phyloP scores from a whole-genome alignment of 768 basidiomycete genomes.

The Botryobasidium botryosum region DNA sequence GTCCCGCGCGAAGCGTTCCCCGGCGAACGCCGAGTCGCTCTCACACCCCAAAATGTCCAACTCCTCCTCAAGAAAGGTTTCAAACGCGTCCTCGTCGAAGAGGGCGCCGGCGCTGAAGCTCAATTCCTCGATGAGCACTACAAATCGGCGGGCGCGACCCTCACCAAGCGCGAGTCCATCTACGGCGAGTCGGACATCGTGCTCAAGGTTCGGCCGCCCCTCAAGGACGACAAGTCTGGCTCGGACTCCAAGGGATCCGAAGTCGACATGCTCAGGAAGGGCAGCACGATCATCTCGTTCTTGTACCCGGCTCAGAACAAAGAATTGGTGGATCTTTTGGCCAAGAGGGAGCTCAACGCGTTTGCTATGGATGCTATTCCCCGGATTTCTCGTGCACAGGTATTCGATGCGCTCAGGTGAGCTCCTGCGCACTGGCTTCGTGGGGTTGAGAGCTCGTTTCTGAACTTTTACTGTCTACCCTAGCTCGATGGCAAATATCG shows the following conservation, averaged over 20 bases:
- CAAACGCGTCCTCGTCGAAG: slow-evolving; percentile 50
- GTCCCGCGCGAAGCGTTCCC: slow-evolving; percentile 63
- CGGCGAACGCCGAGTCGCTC: slow-evolving; percentile 60
- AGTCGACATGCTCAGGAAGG: slow-evolving; percentile 42
- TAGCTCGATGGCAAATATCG: slow-evolving; percentile 82
- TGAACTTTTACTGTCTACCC: neutral
- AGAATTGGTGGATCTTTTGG: slow-evolving; percentile 47
- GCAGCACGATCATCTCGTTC: slow-evolving; percentile 69
- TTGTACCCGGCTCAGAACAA: slow-evolving; percentile 74
- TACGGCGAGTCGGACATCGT: slow-evolving; percentile 56
- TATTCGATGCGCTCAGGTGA: slow-evolving; percentile 75
- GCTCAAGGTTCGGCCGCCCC: slow-evolving; percentile 72
- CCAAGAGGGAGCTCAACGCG: slow-evolving; percentile 46
- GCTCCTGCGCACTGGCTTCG: slow-evolving; percentile 6
- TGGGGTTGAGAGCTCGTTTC: too few relatives aligned
- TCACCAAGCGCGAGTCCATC: slow-evolving; percentile 59
- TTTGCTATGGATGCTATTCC: slow-evolving; percentile 92
- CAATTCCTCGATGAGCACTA: slow-evolving; percentile 76
- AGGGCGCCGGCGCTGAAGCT: slow-evolving; percentile 48
- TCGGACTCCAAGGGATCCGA: slow-evolving; percentile 31
- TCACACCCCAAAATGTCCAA: slow-evolving; percentile 65
- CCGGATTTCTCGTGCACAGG: slow-evolving; percentile 77
- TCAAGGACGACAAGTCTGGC: slow-evolving; percentile 16
- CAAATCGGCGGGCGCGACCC: slow-evolving; percentile 54
- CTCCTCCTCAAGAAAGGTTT: slow-evolving; percentile 75